Evolutionary conservation across 1,284 basidiomycete genomes (phyloP), one percentile per base, ranked within the genome.

Genomic region (Heterobasidion irregulare): DNA sequence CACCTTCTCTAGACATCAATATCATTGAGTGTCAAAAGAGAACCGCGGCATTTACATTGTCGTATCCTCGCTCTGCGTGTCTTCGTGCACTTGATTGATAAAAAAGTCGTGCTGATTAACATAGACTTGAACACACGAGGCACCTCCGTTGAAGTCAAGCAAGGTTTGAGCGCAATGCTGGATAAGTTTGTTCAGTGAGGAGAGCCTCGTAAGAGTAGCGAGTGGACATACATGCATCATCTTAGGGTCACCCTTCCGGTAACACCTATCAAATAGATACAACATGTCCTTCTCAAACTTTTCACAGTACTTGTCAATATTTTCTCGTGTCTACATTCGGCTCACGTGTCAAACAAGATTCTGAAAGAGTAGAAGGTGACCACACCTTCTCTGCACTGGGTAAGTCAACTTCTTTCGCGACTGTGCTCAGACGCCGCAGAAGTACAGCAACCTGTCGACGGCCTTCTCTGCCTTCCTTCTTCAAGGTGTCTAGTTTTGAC

Each of bases 41-140:
- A 32, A 41, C 50, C 50, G 19, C 58, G 10, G 49, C n/a, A 35
- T 36, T 34, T 65, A 92, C 89, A 95, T 66, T 34, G 79, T 64
- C 33, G 75, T 75, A 58, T 83, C 81, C 52, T 82, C 79, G 54
- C 74, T 74, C 47, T 77, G 72, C 60, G 76, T 78, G 44, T 75
- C 76, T 57, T 86, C 86, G 46, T 82, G 80, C 46, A 87, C 81
- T 55, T 89, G 83, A 66, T 97, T 96, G 67, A 98, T 97, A 76
- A 98, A 98, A 75, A 98, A 98, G 69, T 99, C 97, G 66, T 99
- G 97, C 70, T 99, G 97, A 65, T 99, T 99, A 59, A 99, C 97
- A 66, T 99, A 99, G 34, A 99, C 93, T 70, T 98, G 95, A 6
- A 99, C 92, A 66, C 96, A 99, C 5, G 93, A 95, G 43, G 89